Conservation (phyloP, 345 rosid genomes). For the Erodium maritimum region DNA sequence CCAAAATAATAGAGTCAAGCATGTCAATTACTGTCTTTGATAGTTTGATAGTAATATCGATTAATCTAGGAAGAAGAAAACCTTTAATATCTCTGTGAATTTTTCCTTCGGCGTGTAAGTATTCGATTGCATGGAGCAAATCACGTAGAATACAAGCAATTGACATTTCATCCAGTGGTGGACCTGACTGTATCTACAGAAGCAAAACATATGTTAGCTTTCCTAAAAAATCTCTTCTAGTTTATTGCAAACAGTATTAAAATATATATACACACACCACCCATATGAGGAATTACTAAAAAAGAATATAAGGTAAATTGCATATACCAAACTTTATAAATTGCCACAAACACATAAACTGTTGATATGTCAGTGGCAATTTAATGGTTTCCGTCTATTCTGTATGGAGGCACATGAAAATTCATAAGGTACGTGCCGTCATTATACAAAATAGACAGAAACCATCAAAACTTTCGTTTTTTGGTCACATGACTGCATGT, state of each 20-base stretch:
- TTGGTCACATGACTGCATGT: too few relatives aligned
- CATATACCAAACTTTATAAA: too few relatives aligned
- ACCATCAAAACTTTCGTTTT: too few relatives aligned
- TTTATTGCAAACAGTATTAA: not conserved
- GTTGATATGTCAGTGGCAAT: too few relatives aligned
- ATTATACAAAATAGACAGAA: too few relatives aligned
- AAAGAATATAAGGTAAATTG: too few relatives aligned
- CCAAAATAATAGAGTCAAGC: constrained; percentile 17
- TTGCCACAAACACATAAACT: too few relatives aligned
- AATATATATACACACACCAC: too few relatives aligned
- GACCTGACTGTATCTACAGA: constrained; percentile 86
- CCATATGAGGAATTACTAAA: too few relatives aligned
- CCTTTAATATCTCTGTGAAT: constrained; percentile 99
- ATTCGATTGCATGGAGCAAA: constrained; percentile 93
- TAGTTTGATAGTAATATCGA: not conserved
- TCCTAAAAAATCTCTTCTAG: not conserved
- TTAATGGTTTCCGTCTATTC: too few relatives aligned
- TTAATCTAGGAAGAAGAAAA: constrained; percentile 12
- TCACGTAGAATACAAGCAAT: constrained; percentile 86
- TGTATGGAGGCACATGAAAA: too few relatives aligned
- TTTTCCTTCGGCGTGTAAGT: constrained; percentile 87
- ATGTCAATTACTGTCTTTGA: constrained; percentile 9
- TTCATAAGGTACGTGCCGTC: too few relatives aligned
- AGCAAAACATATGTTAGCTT: constrained; percentile 14
- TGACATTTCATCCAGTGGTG: constrained; percentile 85